Percentiles rank a stretch among this genome's conserved stretches.
Evolutionary conservation across 2,329 filamentous ascomycete species (phyloP).

Genomic region (Diaporthe vaccinii): DNA sequence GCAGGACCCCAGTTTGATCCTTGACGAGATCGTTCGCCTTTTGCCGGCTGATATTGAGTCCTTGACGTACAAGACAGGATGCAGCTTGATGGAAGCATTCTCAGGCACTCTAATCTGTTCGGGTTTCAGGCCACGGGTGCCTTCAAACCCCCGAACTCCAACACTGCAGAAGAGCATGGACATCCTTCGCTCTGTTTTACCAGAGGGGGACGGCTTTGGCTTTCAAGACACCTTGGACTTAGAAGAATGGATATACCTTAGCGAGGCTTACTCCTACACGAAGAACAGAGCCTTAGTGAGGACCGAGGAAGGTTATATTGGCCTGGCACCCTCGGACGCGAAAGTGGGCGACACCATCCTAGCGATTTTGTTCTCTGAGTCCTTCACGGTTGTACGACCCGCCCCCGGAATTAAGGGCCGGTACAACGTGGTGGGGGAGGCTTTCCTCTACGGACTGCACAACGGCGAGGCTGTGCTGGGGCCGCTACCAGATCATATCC

Average conservation of each 20-base stretch:
- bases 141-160: rapidly evolving
- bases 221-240: too few relatives aligned
- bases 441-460: neutral
- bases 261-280: rapidly evolving
- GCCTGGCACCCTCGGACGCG: neutral
- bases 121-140: neutral
- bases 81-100: conserved; percentile 7
- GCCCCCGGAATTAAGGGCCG: neutral
- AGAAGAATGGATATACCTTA: neutral
- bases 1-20: neutral
- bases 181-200: neutral
- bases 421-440: neutral
- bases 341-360: conserved; percentile 1
- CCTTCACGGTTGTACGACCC: conserved; percentile 8
- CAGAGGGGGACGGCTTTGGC: neutral
- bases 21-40: neutral
- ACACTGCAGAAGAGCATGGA: neutral
- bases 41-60: conserved; percentile 5
- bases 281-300: conserved; percentile 8
- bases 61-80: conserved; percentile 2
- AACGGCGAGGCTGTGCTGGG: conserved; percentile 9
- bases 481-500: neutral
- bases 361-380: neutral
- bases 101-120: neutral
- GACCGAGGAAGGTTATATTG: conserved; percentile 6